These are phyloP conservation scores for Erucastrum elatum DNA, from an alignment of 345 rosid species.

Conservation along the genomic window DNA sequence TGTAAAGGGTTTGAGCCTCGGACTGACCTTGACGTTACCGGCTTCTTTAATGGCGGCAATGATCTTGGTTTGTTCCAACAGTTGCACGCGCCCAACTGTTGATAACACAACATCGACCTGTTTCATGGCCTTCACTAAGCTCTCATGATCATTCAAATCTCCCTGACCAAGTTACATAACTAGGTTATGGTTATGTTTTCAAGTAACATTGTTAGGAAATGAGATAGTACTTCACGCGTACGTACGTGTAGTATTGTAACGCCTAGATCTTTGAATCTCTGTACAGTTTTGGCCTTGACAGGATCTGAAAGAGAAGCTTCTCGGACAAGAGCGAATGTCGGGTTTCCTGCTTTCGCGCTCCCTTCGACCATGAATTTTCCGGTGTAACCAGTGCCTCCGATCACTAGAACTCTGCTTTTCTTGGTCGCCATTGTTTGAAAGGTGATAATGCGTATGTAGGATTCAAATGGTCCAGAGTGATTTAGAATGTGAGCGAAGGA, in stretches of 20 bases:
- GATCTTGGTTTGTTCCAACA: not conserved
- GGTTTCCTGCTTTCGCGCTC: slow-evolving; percentile 55
- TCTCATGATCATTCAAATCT: not conserved
- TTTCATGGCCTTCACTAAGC: not conserved
- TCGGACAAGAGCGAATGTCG: slow-evolving; percentile 62
- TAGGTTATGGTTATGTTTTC: not conserved
- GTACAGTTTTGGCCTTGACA: slow-evolving; percentile 51
- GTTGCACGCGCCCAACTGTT: not conserved
- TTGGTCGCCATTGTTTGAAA: slow-evolving; percentile 29
- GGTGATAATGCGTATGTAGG: not conserved
- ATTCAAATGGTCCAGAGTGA: not conserved
- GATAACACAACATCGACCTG: not conserved
- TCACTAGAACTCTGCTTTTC: slow-evolving; percentile 64
- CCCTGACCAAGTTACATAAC: slow-evolving; percentile 20
- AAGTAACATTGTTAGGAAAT: not conserved
- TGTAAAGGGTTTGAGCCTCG: not conserved
- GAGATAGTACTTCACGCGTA: slow-evolving; percentile 41
- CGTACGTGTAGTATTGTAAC: slow-evolving; percentile 59
- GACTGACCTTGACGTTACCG: not conserved
- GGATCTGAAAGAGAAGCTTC: slow-evolving; percentile 55
- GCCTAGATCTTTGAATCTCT: slow-evolving; percentile 58
- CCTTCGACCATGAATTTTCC: slow-evolving; percentile 71
- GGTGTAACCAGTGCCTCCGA: slow-evolving; percentile 76
- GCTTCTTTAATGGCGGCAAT: not conserved
- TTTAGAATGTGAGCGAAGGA: slow-evolving; percentile 2